Percentiles rank a stretch among this genome's conserved stretches.
Conservation (phyloP, 1,139 yeast species). For the Scheffersomyces cryptocercus region DNA sequence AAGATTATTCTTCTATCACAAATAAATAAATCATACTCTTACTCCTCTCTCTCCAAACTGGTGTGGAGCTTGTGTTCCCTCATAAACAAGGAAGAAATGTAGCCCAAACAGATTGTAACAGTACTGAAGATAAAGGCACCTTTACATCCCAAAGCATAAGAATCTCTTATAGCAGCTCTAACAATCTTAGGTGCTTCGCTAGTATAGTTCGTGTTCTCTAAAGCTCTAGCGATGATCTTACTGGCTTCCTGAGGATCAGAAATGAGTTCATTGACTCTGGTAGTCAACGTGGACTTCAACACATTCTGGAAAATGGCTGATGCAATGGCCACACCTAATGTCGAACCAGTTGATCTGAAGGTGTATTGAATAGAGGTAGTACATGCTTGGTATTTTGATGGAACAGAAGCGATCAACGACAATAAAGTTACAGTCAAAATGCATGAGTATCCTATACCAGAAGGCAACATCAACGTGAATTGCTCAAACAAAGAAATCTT, state of each 20-base stretch:
- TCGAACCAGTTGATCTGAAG: slow-evolving; percentile 27
- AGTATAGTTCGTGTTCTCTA: slow-evolving; percentile 19
- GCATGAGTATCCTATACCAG: slow-evolving; percentile 23
- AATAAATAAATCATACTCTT: too few relatives aligned
- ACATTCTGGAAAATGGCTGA: slow-evolving; percentile 23
- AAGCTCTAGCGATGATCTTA: slow-evolving; percentile 18
- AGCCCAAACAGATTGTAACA: slow-evolving; percentile 17
- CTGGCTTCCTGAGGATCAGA: slow-evolving; percentile 16
- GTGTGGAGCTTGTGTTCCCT: slow-evolving; percentile 36
- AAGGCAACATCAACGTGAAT: slow-evolving; percentile 15
- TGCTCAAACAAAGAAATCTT: slow-evolving; percentile 37
- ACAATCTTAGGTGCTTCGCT: slow-evolving; percentile 20
- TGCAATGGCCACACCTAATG: slow-evolving; percentile 24
- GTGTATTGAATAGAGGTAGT: slow-evolving; percentile 29
- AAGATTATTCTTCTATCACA: too few relatives aligned
- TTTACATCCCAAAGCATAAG: slow-evolving; percentile 20
- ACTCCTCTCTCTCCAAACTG: slow-evolving; percentile 35
- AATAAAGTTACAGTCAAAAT: slow-evolving; percentile 24
- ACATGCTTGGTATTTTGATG: slow-evolving; percentile 23
- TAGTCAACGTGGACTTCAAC: slow-evolving; percentile 10
- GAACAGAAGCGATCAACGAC: slow-evolving; percentile 25
- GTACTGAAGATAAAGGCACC: slow-evolving; percentile 21
- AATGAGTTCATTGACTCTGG: slow-evolving; percentile 22
- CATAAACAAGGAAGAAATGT: slow-evolving; percentile 21
- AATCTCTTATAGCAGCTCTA: slow-evolving; percentile 17